Conservation (phyloP, 768 basidiomycete genomes). For the Aureoboletus auriporus region DNA sequence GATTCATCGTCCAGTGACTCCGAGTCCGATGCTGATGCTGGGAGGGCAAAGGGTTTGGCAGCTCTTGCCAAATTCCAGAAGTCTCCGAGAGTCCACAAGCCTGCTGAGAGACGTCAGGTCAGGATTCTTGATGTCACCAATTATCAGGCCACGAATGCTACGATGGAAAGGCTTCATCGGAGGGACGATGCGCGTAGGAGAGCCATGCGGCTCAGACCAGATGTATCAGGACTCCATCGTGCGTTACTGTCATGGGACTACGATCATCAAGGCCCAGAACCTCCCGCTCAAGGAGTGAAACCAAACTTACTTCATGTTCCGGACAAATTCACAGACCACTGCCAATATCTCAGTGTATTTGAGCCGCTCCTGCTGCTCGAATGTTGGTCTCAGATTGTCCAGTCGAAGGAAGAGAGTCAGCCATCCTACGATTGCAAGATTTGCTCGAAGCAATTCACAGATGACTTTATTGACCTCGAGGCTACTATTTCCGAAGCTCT, state of each 20-base stretch:
- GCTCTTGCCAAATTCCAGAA: slow-evolving; percentile 58
- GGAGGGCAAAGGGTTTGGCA: slow-evolving; percentile 42
- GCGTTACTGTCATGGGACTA: slow-evolving; percentile 86
- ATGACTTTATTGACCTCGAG: slow-evolving; percentile 83
- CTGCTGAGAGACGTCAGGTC: slow-evolving; percentile 55
- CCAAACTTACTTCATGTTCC: slow-evolving; percentile 47
- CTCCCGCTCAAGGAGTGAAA: slow-evolving; percentile 45
- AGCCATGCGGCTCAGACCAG: slow-evolving; percentile 73
- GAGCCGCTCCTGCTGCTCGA: slow-evolving; percentile 85
- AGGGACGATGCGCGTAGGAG: slow-evolving; percentile 58
- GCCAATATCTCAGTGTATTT: slow-evolving; percentile 71
- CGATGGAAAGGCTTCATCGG: slow-evolving; percentile 48
- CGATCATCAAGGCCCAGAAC: slow-evolving; percentile 56
- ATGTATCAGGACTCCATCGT: slow-evolving; percentile 75
- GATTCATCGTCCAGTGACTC: slow-evolving; percentile 40
- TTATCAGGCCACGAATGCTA: slow-evolving; percentile 34
- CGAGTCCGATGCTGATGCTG: slow-evolving; percentile 45
- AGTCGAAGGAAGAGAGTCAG: slow-evolving; percentile 66
- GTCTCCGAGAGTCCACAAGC: slow-evolving; percentile 56
- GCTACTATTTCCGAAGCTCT: slow-evolving; percentile 54
- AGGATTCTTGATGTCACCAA: slow-evolving; percentile 57
- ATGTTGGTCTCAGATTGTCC: slow-evolving; percentile 83
- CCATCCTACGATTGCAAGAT: slow-evolving; percentile 61
- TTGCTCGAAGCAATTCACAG: slow-evolving; percentile 62
- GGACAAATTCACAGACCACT: slow-evolving; percentile 57